Evolutionary conservation across 768 basidiomycete species (phyloP).

Genomic region (Kwoniella sp.): DNA sequence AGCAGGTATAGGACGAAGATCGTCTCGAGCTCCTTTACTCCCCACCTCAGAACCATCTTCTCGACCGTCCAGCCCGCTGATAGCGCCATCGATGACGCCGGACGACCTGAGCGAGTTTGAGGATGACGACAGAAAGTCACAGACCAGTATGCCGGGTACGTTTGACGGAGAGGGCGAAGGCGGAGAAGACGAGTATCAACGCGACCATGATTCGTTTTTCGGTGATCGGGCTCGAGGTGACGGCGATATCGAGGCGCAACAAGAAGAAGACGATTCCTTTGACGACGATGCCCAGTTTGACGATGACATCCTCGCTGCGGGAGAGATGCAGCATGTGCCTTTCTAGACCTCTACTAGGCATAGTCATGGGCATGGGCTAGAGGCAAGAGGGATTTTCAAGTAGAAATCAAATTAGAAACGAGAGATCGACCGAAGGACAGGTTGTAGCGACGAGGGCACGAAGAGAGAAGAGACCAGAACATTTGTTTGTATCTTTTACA

Average conservation of each 20-base stretch:
- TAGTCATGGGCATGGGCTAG: not conserved
- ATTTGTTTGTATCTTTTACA: slow-evolving; percentile 3
- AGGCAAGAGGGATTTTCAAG: not conserved
- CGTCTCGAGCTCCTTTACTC: slow-evolving; percentile 47
- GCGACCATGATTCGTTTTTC: slow-evolving; percentile 54
- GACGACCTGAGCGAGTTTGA: slow-evolving; percentile 55
- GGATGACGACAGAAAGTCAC: slow-evolving; percentile 58
- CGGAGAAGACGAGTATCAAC: slow-evolving; percentile 55
- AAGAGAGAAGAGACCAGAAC: not conserved
- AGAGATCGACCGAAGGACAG: not conserved
- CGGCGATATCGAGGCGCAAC: slow-evolving; percentile 38
- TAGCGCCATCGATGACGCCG: slow-evolving; percentile 69
- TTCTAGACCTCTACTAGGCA: slow-evolving; percentile 28
- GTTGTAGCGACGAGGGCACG: not conserved
- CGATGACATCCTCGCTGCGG: slow-evolving; percentile 75
- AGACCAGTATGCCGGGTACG: slow-evolving; percentile 85
- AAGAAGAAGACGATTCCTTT: slow-evolving; percentile 43
- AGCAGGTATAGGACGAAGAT: slow-evolving; percentile 51
- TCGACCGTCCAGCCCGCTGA: slow-evolving; percentile 68
- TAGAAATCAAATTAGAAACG: not conserved
- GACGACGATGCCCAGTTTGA: slow-evolving; percentile 69
- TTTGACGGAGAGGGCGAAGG: slow-evolving; percentile 57
- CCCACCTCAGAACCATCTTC: slow-evolving; percentile 49
- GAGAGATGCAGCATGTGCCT: slow-evolving; percentile 69
- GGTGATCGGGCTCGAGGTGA: slow-evolving; percentile 4